Conservation (phyloP, 2,329 filamentous ascomycete genomes). For the Periconia digitata region DNA sequence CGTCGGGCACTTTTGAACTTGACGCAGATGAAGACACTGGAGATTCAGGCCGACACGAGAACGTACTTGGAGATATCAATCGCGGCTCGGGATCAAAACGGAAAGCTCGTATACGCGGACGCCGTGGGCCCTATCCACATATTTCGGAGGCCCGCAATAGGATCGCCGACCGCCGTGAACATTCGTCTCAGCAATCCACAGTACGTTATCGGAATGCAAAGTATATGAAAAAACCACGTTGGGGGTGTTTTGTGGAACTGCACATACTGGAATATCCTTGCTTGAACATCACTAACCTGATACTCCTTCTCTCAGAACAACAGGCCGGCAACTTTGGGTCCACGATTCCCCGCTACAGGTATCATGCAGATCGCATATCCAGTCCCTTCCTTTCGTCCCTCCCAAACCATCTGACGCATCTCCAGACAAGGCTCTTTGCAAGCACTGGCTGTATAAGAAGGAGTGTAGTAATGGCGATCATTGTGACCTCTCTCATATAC, state of each 20-base stretch:
- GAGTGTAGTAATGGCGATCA: constrained; percentile 73
- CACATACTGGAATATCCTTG: neutral
- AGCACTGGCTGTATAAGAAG: constrained; percentile 78
- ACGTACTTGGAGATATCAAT: no score
- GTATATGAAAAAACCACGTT: no score
- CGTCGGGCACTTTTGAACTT: constrained; percentile 11
- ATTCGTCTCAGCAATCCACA: no score
- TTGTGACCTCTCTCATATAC: constrained; percentile 90
- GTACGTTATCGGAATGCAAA: no score
- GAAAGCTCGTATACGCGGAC: neutral
- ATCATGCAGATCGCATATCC: constrained; percentile 10
- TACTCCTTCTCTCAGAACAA: neutral
- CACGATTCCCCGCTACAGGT: constrained; percentile 37
- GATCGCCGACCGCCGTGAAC: neutral
- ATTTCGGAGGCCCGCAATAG: neutral
- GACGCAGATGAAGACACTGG: neutral
- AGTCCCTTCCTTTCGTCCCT: neutral
- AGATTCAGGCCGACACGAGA: neutral
- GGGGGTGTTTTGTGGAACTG: no score
- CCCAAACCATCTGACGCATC: constrained; percentile 17
- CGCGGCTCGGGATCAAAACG: neutral
- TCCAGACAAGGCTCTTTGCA: constrained; percentile 81
- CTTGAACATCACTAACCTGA: no score
- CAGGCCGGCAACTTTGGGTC: constrained; percentile 21
- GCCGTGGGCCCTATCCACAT: constrained; percentile 1